Conservation (phyloP, 768 basidiomycete genomes). For the Agaricus subrufescens region DNA sequence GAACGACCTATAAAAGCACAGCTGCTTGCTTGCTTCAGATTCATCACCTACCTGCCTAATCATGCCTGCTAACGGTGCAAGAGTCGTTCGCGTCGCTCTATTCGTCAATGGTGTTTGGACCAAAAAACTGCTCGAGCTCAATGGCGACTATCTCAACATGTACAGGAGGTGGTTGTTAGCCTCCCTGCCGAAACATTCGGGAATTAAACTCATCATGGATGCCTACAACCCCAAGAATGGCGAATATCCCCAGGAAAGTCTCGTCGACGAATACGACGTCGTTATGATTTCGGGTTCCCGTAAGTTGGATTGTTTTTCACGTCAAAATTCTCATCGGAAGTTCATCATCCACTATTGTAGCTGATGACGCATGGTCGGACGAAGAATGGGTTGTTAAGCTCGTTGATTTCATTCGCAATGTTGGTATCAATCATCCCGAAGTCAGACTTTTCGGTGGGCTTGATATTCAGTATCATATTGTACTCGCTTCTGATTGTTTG, state of each 20-base stretch:
- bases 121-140: slow-evolving; percentile 30
- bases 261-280: slow-evolving; percentile 55
- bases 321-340: no score
- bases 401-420: slow-evolving; percentile 42
- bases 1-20: no score
- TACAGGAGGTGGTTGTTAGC: slow-evolving; percentile 41
- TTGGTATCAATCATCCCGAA: no score
- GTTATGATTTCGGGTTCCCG: slow-evolving; percentile 83
- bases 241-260: slow-evolving; percentile 54
- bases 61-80: not conserved
- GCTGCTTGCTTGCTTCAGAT: no score
- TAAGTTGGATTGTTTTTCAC: slow-evolving; percentile 20
- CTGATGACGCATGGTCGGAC: slow-evolving; percentile 72
- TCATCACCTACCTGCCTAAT: not conserved
- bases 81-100: slow-evolving; percentile 30
- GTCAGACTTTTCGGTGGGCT: slow-evolving; percentile 44
- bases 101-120: slow-evolving; percentile 61
- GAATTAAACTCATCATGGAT: slow-evolving; percentile 44
- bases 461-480: not conserved
- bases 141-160: slow-evolving; percentile 44
- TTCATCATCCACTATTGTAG: slow-evolving; percentile 27
- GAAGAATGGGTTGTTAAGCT: slow-evolving; percentile 74
- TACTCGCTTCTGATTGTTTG: not conserved
- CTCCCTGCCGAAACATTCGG: slow-evolving; percentile 18
- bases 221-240: slow-evolving; percentile 57